Percentiles rank a stretch among this genome's conserved stretches.
These are phyloP conservation scores for Vaccinium darrowii DNA, from an alignment of 148 eudicot species.

Conservation along the genomic window DNA sequence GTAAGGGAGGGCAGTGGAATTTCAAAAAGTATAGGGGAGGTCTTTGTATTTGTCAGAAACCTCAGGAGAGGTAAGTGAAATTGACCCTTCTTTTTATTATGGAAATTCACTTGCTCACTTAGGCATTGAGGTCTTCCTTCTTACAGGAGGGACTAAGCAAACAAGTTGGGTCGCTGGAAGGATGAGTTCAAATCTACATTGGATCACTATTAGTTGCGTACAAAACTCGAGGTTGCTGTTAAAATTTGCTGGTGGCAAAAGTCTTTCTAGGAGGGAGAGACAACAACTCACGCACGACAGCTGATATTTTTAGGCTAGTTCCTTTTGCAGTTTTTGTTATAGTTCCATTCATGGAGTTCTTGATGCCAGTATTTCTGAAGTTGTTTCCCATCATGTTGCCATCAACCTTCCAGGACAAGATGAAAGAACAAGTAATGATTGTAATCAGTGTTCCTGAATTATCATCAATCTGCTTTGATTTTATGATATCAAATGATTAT, in stretches of 20 bases:
- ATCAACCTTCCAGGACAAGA: conserved; percentile 90
- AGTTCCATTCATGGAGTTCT: conserved; percentile 94
- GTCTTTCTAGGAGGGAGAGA: conserved; percentile 88
- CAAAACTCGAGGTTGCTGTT: conserved; percentile 66
- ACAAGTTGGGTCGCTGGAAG: conserved; percentile 75
- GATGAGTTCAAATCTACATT: conserved; percentile 66
- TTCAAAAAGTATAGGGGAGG: too few species aligned
- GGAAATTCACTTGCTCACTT: background rate
- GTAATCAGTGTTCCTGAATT: conserved; percentile 10
- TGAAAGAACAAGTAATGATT: conserved; percentile 79
- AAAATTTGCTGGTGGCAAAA: conserved; percentile 87
- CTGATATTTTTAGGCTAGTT: conserved; percentile 89
- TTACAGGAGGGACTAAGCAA: conserved; percentile 80
- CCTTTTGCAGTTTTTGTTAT: conserved; percentile 86
- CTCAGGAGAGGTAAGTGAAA: too few species aligned
- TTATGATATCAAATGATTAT: background rate
- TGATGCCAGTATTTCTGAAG: conserved; percentile 81
- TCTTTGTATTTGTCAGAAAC: too few species aligned
- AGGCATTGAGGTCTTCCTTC: conserved; percentile 7
- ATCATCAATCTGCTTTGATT: background rate
- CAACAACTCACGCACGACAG: conserved; percentile 94
- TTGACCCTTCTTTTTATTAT: background rate
- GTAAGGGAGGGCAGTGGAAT: too few species aligned
- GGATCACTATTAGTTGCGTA: conserved; percentile 86
- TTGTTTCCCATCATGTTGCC: conserved; percentile 92